Evolutionary conservation across 2,329 filamentous ascomycete genomes (phyloP), one percentile per base, ranked within the genome.

Genomic region (Penicillium palitans): DNA sequence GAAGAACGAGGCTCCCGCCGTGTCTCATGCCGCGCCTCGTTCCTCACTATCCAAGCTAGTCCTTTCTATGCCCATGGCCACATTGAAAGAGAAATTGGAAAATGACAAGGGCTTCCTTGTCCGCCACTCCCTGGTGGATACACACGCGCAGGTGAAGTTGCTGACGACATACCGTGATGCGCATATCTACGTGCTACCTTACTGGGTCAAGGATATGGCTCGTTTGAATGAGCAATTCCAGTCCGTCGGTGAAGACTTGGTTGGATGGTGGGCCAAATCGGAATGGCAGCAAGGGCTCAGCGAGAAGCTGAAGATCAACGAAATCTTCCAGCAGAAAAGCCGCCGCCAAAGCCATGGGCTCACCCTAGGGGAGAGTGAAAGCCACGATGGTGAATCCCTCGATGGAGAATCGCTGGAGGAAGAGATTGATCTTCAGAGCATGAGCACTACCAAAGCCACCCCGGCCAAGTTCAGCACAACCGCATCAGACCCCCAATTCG

Each of bases 231-330:
- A 93, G 31, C 87, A 84, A 12, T 85, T 99, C 62, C 90, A 96
- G 68, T 96, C 88, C 56, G 87, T 99, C 48, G 90, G 90, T 33
- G 93, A 98, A 73, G 93, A 98, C 69, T 86, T 97, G 6, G 81
- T 98, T 17, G 92, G 93, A 7, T 96, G 91, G 90, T 96, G 93
- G 92, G 91, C 93, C 35, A 98, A 98, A 74, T 87, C 93, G 0
- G 87, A 87, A 55, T 99, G 95, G 95, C 93, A 98, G 74, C 81
- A 84, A 3, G 90, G 91, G 0, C 80, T 97, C 3, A 85, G 84
- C 0, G 85, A 89, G 52, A 97, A 96, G 74, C 81, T 98, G 8
- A 84, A 87, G 1, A 78, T 96, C 52, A 79, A 84, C 50, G 81
- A 88, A 45, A 83, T 93, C 4, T 80, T 95, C 50, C 80, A 83